Percentiles rank a stretch among this genome's conserved stretches.
These are phyloP conservation scores for Pleurotus djamor DNA, from an alignment of 768 basidiomycete genomes.

Conservation along the genomic window DNA sequence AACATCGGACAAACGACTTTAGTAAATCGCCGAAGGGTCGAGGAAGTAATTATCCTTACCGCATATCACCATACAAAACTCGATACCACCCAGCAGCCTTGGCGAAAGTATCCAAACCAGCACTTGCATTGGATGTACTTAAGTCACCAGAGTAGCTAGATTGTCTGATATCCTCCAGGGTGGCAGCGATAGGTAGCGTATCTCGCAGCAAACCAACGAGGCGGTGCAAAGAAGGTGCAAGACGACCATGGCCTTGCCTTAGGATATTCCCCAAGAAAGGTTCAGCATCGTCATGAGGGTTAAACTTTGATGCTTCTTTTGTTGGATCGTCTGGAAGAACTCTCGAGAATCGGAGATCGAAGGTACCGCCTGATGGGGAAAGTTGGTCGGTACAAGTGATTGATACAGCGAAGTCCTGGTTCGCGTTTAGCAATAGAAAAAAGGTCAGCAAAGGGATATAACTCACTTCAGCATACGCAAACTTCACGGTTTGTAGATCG, in stretches of 20 bases:
- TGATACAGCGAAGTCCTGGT: constrained; percentile 71
- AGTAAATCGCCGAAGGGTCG: too few species aligned
- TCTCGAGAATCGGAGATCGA: constrained; percentile 73
- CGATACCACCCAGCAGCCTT: constrained; percentile 86
- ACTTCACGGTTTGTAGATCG: constrained; percentile 90
- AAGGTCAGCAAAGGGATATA: neutral
- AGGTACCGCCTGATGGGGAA: constrained; percentile 64
- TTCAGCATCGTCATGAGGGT: constrained; percentile 81
- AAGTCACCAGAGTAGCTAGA: constrained; percentile 21
- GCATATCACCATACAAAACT: constrained; percentile 64
- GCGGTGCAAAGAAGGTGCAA: constrained; percentile 62
- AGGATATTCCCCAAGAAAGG: constrained; percentile 72
- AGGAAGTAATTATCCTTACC: constrained; percentile 32
- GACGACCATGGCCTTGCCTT: constrained; percentile 59
- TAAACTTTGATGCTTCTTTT: constrained; percentile 32
- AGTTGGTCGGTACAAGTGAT: constrained; percentile 80
- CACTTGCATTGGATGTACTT: constrained; percentile 4
- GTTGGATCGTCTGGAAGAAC: constrained; percentile 11
- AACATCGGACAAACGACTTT: neutral
- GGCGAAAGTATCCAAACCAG: constrained; percentile 60
- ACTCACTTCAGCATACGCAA: constrained; percentile 69
- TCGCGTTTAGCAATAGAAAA: neutral
- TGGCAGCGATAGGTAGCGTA: constrained; percentile 75
- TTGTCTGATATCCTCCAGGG: constrained; percentile 56
- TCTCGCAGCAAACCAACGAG: constrained; percentile 70